phyloP scores from a whole-genome alignment of 345 rosid genomes.

The Citrus inodora region DNA sequence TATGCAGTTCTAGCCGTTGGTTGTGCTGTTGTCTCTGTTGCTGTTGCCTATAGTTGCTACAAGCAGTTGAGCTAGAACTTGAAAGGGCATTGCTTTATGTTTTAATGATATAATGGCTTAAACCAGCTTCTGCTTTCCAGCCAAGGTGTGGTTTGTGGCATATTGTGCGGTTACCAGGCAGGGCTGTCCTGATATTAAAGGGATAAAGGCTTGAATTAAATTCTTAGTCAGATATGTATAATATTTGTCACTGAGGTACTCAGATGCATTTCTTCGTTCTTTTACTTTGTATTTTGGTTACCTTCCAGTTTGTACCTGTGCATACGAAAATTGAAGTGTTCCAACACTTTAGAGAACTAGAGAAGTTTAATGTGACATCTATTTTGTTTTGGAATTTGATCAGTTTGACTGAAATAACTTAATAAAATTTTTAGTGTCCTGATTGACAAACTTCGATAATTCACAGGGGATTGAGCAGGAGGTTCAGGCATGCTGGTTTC shows the following conservation, averaged over 20 bases:
- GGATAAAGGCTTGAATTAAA: background rate
- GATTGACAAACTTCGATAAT: background rate
- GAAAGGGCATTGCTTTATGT: background rate
- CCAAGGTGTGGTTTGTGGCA: background rate
- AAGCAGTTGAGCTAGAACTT: slow-evolving; percentile 44
- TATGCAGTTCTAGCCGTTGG: slow-evolving; percentile 76
- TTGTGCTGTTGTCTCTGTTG: slow-evolving; percentile 79
- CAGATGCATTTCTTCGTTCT: background rate
- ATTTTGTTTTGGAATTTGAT: background rate
- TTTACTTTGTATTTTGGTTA: background rate
- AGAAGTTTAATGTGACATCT: background rate
- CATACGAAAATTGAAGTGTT: background rate
- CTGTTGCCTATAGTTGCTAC: slow-evolving; percentile 66
- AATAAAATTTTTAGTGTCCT: background rate
- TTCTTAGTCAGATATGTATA: background rate
- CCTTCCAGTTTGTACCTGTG: background rate
- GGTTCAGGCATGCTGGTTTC: background rate
- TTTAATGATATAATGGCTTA: background rate
- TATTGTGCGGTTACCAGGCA: background rate
- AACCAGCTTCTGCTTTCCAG: background rate
- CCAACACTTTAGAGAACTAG: too few relatives aligned
- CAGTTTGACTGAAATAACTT: background rate
- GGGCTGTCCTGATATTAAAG: background rate
- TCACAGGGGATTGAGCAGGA: background rate
- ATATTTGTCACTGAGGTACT: background rate